phyloP scores from a whole-genome alignment of 2,329 filamentous ascomycete species.

The Biscogniauxia sp. region DNA sequence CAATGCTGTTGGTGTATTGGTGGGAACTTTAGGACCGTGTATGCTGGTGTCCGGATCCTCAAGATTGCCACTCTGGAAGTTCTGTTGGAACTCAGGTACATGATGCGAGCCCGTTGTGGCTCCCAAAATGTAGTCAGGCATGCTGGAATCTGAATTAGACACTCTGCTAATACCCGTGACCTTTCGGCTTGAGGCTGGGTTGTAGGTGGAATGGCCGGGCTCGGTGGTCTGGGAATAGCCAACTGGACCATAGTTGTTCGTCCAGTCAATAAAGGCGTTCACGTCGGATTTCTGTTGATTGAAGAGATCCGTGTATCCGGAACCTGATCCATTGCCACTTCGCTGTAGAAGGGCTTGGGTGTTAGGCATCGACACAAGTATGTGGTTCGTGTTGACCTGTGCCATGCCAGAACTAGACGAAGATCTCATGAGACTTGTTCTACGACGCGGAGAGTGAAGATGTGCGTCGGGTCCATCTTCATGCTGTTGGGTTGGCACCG shows the following conservation, averaged over 20 bases:
- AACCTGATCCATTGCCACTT: slow-evolving; percentile 13
- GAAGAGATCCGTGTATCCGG: slow-evolving; percentile 27
- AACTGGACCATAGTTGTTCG: slow-evolving; percentile 18
- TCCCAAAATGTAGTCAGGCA: slow-evolving; percentile 39
- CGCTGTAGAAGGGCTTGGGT: slow-evolving; percentile 29
- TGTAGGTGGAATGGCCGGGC: slow-evolving; percentile 16
- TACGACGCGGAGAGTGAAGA: slow-evolving; percentile 58
- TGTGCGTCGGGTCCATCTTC: slow-evolving; percentile 55
- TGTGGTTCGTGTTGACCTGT: slow-evolving; percentile 17
- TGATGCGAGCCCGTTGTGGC: slow-evolving; percentile 18
- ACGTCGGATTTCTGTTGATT: slow-evolving; percentile 24
- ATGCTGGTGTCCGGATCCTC: slow-evolving; percentile 33
- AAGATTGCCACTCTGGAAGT: slow-evolving; percentile 29
- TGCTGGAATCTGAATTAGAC: slow-evolving; percentile 40
- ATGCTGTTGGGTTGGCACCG: slow-evolving; percentile 39
- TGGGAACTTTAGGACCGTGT: slow-evolving; percentile 37
- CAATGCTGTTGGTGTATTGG: slow-evolving; percentile 41
- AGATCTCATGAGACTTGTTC: slow-evolving; percentile 21
- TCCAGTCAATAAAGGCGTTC: slow-evolving; percentile 30
- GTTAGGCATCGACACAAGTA: slow-evolving; percentile 29
- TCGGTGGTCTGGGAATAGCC: slow-evolving; percentile 20
- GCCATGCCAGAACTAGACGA: slow-evolving; percentile 16
- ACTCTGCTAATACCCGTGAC: slow-evolving; percentile 25
- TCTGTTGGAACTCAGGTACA: slow-evolving; percentile 23
- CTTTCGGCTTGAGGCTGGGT: slow-evolving; percentile 16